A percentile compares a stretch with the other conserved stretches of the same genome.
Evolutionary conservation across 1,284 basidiomycete species (phyloP).

Genomic region (Rhodofomes roseus): DNA sequence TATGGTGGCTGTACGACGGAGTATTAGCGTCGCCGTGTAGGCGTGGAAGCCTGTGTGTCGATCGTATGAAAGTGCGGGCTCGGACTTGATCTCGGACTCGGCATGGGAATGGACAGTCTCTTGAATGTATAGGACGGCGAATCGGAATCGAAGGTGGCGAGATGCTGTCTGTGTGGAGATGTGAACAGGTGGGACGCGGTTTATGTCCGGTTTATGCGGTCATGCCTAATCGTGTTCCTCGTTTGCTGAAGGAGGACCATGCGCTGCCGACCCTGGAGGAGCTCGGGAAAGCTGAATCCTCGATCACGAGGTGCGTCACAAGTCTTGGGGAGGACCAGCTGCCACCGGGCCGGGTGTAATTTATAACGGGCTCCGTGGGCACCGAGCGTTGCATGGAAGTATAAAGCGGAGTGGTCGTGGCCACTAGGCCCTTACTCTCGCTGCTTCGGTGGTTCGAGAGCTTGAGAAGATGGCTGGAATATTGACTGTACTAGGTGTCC

Average conservation of each 20-base stretch:
- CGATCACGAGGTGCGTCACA: background rate
- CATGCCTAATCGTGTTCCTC: too few species aligned
- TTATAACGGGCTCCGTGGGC: background rate
- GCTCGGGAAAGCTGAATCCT: too few species aligned
- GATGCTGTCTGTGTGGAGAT: too few species aligned
- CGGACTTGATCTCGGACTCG: too few species aligned
- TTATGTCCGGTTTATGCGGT: too few species aligned
- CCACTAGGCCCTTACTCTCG: background rate
- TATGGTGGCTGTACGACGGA: constrained; percentile 2
- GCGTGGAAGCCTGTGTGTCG: too few species aligned
- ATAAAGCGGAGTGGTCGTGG: background rate
- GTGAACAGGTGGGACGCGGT: too few species aligned
- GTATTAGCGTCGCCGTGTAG: background rate
- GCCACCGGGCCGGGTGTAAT: background rate
- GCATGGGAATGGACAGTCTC: too few species aligned
- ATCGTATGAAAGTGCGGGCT: too few species aligned
- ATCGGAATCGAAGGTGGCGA: too few species aligned
- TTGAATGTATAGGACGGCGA: too few species aligned
- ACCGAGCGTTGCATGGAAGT: background rate
- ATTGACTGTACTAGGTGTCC: background rate
- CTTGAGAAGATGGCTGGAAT: background rate
- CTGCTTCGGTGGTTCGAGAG: too few species aligned
- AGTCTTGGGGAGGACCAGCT: background rate
- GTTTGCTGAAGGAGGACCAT: background rate
- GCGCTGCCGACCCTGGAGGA: background rate